Evolutionary conservation across 176 grass and related monocot species (phyloP).

Genomic region (Musa schizocarpa): DNA sequence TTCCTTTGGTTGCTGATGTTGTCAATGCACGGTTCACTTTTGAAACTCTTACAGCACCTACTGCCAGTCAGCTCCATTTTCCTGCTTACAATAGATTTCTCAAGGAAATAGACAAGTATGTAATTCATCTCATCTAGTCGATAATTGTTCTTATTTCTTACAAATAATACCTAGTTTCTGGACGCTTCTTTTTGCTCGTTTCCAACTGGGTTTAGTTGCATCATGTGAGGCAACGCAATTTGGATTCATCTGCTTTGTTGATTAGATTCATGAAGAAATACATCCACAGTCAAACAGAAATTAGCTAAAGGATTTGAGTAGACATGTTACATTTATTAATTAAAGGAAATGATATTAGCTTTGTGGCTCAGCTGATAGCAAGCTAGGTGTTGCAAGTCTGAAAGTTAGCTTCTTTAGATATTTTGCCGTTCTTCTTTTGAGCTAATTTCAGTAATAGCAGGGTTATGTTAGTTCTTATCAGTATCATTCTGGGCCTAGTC

Average conservation of each 20-base stretch:
- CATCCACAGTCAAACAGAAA: too few relatives aligned
- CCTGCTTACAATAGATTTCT: conserved; percentile 89
- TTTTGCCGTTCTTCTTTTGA: too few relatives aligned
- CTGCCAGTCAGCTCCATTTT: conserved; percentile 64
- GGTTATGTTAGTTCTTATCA: too few relatives aligned
- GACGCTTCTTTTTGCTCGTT: background rate
- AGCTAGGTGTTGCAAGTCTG: too few relatives aligned
- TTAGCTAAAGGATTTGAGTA: too few relatives aligned
- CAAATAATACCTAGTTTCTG: background rate
- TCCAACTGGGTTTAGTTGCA: background rate
- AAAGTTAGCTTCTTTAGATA: too few relatives aligned
- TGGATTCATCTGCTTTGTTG: background rate
- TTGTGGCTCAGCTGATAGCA: too few relatives aligned
- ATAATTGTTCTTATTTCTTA: conserved; percentile 8
- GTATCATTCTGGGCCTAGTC: too few relatives aligned
- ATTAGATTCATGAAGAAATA: too few relatives aligned
- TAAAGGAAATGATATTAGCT: too few relatives aligned
- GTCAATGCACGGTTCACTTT: conserved; percentile 86
- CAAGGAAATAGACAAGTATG: conserved; percentile 96
- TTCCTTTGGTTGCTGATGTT: conserved; percentile 73
- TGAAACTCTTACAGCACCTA: conserved; percentile 64
- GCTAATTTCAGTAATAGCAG: too few relatives aligned
- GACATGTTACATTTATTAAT: too few relatives aligned
- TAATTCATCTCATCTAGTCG: background rate
- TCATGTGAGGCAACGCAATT: background rate